phyloP scores from a whole-genome alignment of 306 rosid species.

The Lathyrus oleraceus region DNA sequence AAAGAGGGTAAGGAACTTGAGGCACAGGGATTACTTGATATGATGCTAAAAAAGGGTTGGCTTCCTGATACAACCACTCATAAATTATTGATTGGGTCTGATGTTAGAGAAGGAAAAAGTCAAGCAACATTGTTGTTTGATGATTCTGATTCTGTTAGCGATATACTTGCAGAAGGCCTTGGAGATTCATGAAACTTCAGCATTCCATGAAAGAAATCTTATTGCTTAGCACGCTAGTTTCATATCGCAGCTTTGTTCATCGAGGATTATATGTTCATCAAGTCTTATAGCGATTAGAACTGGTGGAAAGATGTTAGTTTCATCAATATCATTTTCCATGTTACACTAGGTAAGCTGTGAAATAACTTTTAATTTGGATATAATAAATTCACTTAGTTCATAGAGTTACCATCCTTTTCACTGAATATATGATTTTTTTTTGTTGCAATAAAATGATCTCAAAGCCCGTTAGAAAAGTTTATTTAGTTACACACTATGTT shows the following conservation, averaged over 20 bases:
- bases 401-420: background rate
- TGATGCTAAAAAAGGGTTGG: conserved; percentile 90
- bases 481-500: background rate
- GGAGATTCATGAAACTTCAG: conserved; percentile 42
- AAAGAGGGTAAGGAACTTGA: conserved; percentile 66
- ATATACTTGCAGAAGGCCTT: conserved; percentile 74
- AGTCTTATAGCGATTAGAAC: conserved; percentile 14
- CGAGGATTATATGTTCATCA: conserved; percentile 7
- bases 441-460: conserved; percentile 19
- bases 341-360: conserved; percentile 29
- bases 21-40: conserved; percentile 62
- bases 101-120: conserved; percentile 41
- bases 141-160: conserved; percentile 64
- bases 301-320: conserved; percentile 14
- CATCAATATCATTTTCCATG: conserved; percentile 10
- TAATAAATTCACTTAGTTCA: background rate
- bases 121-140: conserved; percentile 24
- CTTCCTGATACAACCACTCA: conserved; percentile 79
- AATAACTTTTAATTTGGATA: conserved; percentile 14
- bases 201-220: conserved; percentile 27
- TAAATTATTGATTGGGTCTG: conserved; percentile 70
- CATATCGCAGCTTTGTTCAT: no score
- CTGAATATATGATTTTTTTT: conserved; percentile 4
- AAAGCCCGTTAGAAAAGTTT: conserved; percentile 7
- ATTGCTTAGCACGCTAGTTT: conserved; percentile 21